phyloP scores from a whole-genome alignment of 805 yeast genomes.

The Diddensiella transvaalensis region DNA sequence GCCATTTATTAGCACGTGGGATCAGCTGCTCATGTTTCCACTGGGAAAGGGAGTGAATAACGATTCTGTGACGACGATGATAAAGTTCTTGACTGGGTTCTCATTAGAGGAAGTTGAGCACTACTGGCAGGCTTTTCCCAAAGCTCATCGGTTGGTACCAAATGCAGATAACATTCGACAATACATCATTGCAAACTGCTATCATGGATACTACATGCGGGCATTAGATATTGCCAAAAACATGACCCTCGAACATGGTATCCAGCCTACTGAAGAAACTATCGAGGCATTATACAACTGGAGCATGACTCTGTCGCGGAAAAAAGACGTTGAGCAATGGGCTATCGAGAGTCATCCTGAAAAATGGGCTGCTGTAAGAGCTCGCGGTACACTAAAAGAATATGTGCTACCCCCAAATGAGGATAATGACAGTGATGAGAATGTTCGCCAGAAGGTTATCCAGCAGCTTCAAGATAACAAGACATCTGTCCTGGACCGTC shows the following conservation, averaged over 20 bases:
- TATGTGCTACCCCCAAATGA: conserved; percentile 28
- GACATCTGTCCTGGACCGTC: no score
- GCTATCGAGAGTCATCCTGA: conserved; percentile 36
- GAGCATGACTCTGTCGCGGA: conserved; percentile 39
- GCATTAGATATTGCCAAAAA: conserved; percentile 51
- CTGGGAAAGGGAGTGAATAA: conserved; percentile 51
- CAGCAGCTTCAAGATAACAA: conserved; percentile 2
- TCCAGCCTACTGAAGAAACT: conserved; percentile 25
- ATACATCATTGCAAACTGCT: conserved; percentile 65
- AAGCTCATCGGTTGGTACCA: conserved; percentile 48
- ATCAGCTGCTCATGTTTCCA: conserved; percentile 53
- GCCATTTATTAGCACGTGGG: conserved; percentile 59
- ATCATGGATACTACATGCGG: conserved; percentile 54
- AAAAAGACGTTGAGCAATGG: conserved; percentile 38
- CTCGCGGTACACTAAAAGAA: conserved; percentile 30
- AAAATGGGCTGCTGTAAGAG: conserved; percentile 39
- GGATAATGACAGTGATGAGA: conserved; percentile 33
- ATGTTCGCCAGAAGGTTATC: conserved; percentile 25
- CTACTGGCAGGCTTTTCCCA: conserved; percentile 59
- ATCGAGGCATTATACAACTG: conserved; percentile 40
- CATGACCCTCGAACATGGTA: conserved; percentile 39
- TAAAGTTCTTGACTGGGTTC: conserved; percentile 55
- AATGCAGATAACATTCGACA: conserved; percentile 52
- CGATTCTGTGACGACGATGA: conserved; percentile 63
- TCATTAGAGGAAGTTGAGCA: conserved; percentile 52